Conservation (phyloP, 768 basidiomycete species). For the Mrakia blollopis region DNA sequence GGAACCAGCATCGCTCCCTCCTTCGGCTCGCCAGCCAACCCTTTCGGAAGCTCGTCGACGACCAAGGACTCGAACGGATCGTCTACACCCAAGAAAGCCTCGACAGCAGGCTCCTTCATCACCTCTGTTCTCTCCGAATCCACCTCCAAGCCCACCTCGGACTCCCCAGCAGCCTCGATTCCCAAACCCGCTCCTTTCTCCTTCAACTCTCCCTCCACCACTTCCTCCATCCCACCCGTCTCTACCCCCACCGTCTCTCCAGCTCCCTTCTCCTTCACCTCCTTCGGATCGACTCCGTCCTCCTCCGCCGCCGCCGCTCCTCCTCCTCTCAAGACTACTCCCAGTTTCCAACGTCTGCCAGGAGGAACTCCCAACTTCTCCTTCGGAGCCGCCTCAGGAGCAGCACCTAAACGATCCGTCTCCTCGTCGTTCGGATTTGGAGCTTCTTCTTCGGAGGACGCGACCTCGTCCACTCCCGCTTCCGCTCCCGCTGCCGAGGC, state of each 20-base stretch:
- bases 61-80: not conserved
- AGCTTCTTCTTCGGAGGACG: not conserved
- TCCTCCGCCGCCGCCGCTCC: constrained; percentile 4
- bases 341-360: constrained; percentile 26
- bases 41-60: not conserved
- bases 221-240: not conserved
- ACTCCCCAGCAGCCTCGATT: not conserved
- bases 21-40: not conserved
- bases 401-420: constrained; percentile 20
- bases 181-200: constrained; percentile 21
- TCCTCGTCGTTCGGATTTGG: constrained; percentile 23
- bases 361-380: constrained; percentile 33
- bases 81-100: not conserved
- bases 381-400: constrained; percentile 23
- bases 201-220: constrained; percentile 17
- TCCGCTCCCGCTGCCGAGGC: not conserved
- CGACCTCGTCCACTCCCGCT: not conserved
- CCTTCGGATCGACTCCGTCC: not conserved
- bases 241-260: not conserved
- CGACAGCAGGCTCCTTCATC: constrained; percentile 15
- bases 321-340: constrained; percentile 6
- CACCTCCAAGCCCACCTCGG: not conserved
- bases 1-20: not conserved
- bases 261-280: not conserved
- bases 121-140: constrained; percentile 21